Evolutionary conservation across 305 asterid genomes (phyloP).

Genomic region (Striga hermonthica): DNA sequence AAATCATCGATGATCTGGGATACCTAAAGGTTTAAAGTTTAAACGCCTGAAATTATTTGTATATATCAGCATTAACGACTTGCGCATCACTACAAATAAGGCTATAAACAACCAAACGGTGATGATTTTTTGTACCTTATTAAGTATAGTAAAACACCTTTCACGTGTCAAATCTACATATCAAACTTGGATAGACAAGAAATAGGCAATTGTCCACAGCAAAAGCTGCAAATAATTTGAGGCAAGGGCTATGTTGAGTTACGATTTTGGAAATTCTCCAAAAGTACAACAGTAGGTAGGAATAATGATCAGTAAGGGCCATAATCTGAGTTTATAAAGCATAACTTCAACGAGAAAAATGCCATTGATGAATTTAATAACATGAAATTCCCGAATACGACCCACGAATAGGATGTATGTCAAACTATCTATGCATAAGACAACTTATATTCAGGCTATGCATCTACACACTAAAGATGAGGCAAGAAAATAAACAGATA

Average conservation of each 20-base stretch:
- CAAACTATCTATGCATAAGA: too few species aligned
- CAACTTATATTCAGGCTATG: not conserved
- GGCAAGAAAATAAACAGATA: too few species aligned
- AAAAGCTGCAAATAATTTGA: not conserved
- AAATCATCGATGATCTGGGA: not conserved
- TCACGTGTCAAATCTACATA: conserved; percentile 12
- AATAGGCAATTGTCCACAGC: not conserved
- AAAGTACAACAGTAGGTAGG: not conserved
- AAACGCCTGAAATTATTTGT: not conserved
- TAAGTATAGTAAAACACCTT: conserved; percentile 18
- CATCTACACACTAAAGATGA: not conserved
- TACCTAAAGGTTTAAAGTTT: conserved; percentile 19
- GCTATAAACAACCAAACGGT: conserved; percentile 12
- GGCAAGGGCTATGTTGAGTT: conserved; percentile 5
- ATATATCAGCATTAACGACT: conserved; percentile 18
- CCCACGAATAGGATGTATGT: not conserved
- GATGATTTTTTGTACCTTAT: conserved; percentile 10
- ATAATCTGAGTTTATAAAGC: not conserved
- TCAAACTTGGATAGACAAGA: not conserved
- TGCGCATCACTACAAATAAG: conserved; percentile 7
- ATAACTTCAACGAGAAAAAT: conserved; percentile 12
- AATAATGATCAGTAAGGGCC: conserved; percentile 9
- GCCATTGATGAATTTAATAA: conserved; percentile 1
- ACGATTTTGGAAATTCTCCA: not conserved
- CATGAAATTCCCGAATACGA: conserved; percentile 13